Evolutionary conservation across 345 rosid genomes (phyloP), one percentile per base, ranked within the genome.

Genomic region (Pseudoturritis turrita): DNA sequence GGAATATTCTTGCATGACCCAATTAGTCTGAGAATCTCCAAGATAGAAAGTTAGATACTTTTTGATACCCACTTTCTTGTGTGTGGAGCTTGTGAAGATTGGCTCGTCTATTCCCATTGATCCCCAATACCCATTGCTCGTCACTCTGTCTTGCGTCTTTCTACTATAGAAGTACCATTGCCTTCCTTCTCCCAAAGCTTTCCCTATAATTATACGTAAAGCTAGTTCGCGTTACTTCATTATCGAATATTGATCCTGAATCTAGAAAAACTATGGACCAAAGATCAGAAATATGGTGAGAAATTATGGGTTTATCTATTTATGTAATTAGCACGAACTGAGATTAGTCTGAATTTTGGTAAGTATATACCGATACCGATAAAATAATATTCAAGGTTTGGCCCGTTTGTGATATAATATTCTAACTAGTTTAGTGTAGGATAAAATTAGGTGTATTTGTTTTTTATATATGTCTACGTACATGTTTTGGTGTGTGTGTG

Each of bases 151-250:
- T 31, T 80, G 88, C 1, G 87, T 85, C 77, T 78, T 87, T 51
- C 95, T 60, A 81, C 98, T 94, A 23, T 85, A 94, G 79, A 81
- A 94, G 68, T 94, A 94, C 92, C 96, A 91, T 36, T 88, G 89
- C 49, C 82, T 88, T 1, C 98, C 98, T 77, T 82, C 98, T 3
- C 80, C 88, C 70, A 89, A 58, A n/a, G 98, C 98, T 77, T 91
- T 94, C 0, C 95, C 98, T 93, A 7, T 62, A 40, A 7, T 18
- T 25, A 6, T 49, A 75, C 49, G 44, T 57, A 44, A 17, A 45
- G 2, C 2, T n/a, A 9, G n/a, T 31, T 28, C 26, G 17, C 12
- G 21, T 35, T n/a, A 36, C 46, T 53, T 36, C 47, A 10, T 51
- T 37, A 23, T 17, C 11, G 7, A 10, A 43, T 23, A 36, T n/a